Evolutionary conservation across 2,329 filamentous ascomycete genomes (phyloP), one percentile per base, ranked within the genome.

Genomic region (Pseudogymnoascus sp.): DNA sequence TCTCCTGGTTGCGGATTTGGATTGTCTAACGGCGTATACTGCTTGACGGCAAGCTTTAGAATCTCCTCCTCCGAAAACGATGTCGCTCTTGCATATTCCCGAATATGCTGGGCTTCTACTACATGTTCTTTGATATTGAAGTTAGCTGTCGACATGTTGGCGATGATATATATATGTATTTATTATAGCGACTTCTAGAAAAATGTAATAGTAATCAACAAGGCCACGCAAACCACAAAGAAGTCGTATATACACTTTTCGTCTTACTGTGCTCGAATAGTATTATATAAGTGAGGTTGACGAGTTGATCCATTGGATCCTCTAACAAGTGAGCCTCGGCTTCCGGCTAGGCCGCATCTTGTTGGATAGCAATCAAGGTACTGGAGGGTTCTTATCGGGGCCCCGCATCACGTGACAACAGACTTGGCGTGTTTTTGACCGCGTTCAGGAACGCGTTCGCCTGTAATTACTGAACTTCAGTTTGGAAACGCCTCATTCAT

Each of bases 1-100:
- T 95, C 90, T 36, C 90, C 90, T 1, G 85, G 83, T 66, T 85
- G 80, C 0, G 91, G 88, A 23, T 78, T 75, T 0, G 79, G 81
- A 69, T 93, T 92, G 71, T 88, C 83, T 63, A 85, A 78, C 1
- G 93, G 93, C 0, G 84, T 89, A 73, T 97, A 97, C 73, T 97
- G 91, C 79, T 96, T 97, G 62, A 97, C 83, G 7, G 87, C 85
- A 4, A 97, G 76, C 62, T 86, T 77, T 2, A 97, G 79, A 5
- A 84, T 80, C 65, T 93, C 89, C 67, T 96, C 88, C 69, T 96
- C 89, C 11, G 83, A 84, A 63, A 83, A 80, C 2, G 86, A 82
- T 2, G 89, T 91, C 11, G 89, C 89, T 62, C 84, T 84, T 5
- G 89, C 81, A 72, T 91, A 96, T 72, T 96, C 90, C 66, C 93